Conservation (phyloP, 306 rosid genomes). For the Dryas octopetala region DNA sequence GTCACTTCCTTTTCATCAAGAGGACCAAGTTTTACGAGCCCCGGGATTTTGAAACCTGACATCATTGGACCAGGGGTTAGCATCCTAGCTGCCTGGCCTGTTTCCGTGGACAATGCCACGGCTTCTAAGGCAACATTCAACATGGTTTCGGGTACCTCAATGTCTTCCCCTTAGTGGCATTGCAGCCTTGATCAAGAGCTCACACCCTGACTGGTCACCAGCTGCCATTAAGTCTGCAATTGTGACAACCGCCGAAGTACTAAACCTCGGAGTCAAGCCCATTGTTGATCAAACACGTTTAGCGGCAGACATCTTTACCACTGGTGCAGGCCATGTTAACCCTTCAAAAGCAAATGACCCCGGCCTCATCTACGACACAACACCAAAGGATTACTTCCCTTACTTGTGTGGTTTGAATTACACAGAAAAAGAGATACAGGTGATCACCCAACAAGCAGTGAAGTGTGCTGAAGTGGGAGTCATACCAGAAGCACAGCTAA, state of each 20-base stretch:
- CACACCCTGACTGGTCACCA: conserved; percentile 62
- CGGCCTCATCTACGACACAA: conserved; percentile 47
- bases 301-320: conserved; percentile 36
- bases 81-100: conserved; percentile 58
- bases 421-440: conserved; percentile 32
- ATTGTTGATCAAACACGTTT: not conserved
- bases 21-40: conserved; percentile 52
- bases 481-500: conserved; percentile 40
- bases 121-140: conserved; percentile 10
- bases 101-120: conserved; percentile 34
- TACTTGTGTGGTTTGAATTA: conserved; percentile 57
- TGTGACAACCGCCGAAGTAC: not conserved
- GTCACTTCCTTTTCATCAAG: conserved; percentile 54
- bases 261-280: not conserved
- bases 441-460: conserved; percentile 27
- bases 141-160: conserved; percentile 49
- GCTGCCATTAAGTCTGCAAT: conserved; percentile 55
- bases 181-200: conserved; percentile 46
- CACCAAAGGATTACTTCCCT: conserved; percentile 42
- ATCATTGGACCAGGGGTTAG: conserved; percentile 52
- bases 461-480: conserved; percentile 33
- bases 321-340: conserved; percentile 57
- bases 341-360: conserved; percentile 47
- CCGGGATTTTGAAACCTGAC: conserved; percentile 58
- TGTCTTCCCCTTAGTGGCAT: conserved; percentile 60